Evolutionary conservation across 2,329 filamentous ascomycete genomes (phyloP), one percentile per base, ranked within the genome.

Genomic region (Zopfia rhizophila): DNA sequence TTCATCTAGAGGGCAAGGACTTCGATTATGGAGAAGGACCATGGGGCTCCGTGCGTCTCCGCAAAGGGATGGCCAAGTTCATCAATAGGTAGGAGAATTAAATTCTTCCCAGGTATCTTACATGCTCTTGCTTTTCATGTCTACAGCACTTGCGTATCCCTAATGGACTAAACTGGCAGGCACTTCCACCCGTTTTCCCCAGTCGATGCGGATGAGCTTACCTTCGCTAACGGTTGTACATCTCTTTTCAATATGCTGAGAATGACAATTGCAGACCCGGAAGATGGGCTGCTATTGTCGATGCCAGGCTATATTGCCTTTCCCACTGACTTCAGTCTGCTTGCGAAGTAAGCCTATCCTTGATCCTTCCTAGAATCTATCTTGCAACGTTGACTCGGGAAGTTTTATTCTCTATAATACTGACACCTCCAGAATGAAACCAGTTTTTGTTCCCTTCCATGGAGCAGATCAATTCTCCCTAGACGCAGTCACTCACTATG

Each of bases 271-370:
- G 73, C 67, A 5, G 74, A 79, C 45, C 63, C 66, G 1, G 72
- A 72, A 0, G 76, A 81, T 30, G 76, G 70, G 3, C 71, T 81
- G 19, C 56, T 82, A 3, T 56, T 80, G 4, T 69, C 66, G n/a
- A 64, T 71, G 18, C 78, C 79, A 1, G 65, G 73, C 4, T 82
- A 82, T 47, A 70, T 73, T 13, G 71, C 73, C 13, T 81, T 82
- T 45, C 65, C 73, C 12, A 60, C 68, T 1, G 79, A 81, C 53
- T 75, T 80, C 31, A 72, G 73, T 0, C 66, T 72, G 7, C 70
- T 74, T 31, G 72, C 76, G 5, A 48, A 50, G 49, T 60, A 51
- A 40, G 52, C 36, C 12, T 21, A 16, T 8, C 11, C 16, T 11
- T 18, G 10, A 18, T 18, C 16, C 31, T n/a, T n/a, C n/a, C n/a